These are phyloP conservation scores for Lathyrus oleraceus DNA, from an alignment of 306 rosid species.

Conservation along the genomic window DNA sequence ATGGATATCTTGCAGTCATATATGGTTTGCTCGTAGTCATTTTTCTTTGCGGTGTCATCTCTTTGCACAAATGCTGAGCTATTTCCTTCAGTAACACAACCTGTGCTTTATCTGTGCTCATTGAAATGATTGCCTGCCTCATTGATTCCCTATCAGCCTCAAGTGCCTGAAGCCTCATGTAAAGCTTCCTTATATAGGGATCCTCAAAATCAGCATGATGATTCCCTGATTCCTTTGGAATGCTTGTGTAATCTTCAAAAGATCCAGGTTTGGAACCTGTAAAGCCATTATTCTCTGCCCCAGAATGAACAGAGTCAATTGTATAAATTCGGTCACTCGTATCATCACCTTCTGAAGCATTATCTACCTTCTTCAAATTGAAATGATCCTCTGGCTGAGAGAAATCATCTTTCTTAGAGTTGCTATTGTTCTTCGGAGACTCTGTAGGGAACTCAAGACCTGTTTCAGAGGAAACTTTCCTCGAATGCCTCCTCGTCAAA, in stretches of 20 bases:
- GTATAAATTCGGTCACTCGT: conserved; percentile 83
- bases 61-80: conserved; percentile 90
- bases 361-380: conserved; percentile 58
- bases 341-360: conserved; percentile 73
- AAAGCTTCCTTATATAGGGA: conserved; percentile 85
- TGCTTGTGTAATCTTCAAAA: conserved; percentile 54
- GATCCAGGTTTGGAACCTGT: conserved; percentile 52
- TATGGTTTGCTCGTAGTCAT: conserved; percentile 54
- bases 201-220: conserved; percentile 62
- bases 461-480: conserved; percentile 59
- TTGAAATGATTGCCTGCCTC: conserved; percentile 89
- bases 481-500: conserved; percentile 50
- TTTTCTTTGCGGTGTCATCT: conserved; percentile 65
- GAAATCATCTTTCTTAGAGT: conserved; percentile 62
- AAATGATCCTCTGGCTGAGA: conserved; percentile 62
- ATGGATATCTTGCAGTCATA: conserved; percentile 41
- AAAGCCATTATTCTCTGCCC: conserved; percentile 55
- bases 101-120: conserved; percentile 94
- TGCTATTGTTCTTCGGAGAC: conserved; percentile 53
- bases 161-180: conserved; percentile 93
- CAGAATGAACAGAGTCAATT: conserved; percentile 79
- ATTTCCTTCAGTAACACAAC: conserved; percentile 90
- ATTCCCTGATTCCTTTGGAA: conserved; percentile 55
- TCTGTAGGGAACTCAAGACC: conserved; percentile 46
- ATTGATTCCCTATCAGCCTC: conserved; percentile 99